Base-by-base conservation (phyloP, 208 protist genomes). In the Acanthamoeba culbertsoni region DNA sequence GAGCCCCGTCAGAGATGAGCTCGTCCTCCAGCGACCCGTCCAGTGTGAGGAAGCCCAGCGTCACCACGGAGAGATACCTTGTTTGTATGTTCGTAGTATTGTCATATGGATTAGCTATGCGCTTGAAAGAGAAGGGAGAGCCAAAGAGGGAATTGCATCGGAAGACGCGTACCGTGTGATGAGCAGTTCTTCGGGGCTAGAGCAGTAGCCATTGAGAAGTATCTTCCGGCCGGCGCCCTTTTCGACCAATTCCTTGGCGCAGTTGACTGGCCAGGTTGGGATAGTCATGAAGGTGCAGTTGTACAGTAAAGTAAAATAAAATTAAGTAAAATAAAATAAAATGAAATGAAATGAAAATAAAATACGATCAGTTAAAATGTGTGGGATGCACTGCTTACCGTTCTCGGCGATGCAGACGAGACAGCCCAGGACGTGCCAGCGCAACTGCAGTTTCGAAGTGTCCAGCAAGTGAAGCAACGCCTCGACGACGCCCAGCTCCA, bases 401-500 rank as follows among this genome's bases (percentile, higher is more conserved):
- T 93, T 93, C 40, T 93, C 43, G 28, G 88, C 88, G 42, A 93
- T 82, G 28, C 43, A 79, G 26, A 93, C 63, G 35, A 93, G 65
- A n/a, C 88, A 93, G 33, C 63, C 63, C n/a, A 93, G 57, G 23
- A 93, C 46, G 46, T 82, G 88, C 63, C 68, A 93, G 31, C 88
- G 88, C 33, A n/a, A 31, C 53, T 84, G 31, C 62, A 45, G 31
- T 43, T 51, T 82, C 10, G 88, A 18, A 18, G 65, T 82, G 43
- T 77, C 62, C 28, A 79, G 26, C 33, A 93, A 51, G 40, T 23
- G 88, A 33, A 93, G 40, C 26, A 93, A 45, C 8, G 59, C 88
- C 57, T 93, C 88, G 28, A 77, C 88, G 23, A 82, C 88, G 37
- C 88, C 88, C 65, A 93, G 14, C 53, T 93, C 88, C 42, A 93